Base-by-base conservation (phyloP, 805 yeast species). In the Scheffersomyces stipitis region DNA sequence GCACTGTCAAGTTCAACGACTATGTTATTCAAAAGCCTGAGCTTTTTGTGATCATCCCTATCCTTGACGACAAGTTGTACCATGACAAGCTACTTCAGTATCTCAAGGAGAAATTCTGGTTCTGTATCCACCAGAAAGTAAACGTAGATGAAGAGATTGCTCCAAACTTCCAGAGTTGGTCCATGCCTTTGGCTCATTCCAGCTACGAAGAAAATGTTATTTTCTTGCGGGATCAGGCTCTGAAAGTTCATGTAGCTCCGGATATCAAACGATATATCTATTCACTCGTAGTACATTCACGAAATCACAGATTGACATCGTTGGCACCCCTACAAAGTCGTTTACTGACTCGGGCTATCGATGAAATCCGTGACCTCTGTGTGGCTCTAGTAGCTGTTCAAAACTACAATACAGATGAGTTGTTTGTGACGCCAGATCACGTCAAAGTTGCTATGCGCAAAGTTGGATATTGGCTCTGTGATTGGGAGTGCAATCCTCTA, bases 381-480 rank as follows among this genome's bases (percentile, higher is more conserved):
- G 48, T 45, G 30, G 54, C 62, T 3, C 40, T 64, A 28, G 64
- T 59, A 17, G 46, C 48, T 9, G 16, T 18, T 30, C 24, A 18
- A 24, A 28, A 18, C 16, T 33, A 32, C 16, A 36, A 31, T 8
- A 35, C 44, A 28, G 28, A 33, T 18, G 28, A 36, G 31, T 6
- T 28, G 10, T 68, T 44, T 39, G 63, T 64, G 5, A 67, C 73
- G 3, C 72, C 73, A 0, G 70, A 63, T 28, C 47, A 44, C 26
- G 60, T 58, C 28, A 67, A 67, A 42, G 48, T 63, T n/a, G 68
- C 72, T 4, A 52, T 56, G 43, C 48, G 69, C 18, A 63, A 63
- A 40, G 46, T 69, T 5, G 70, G 63, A 16, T 68, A 66, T 53
- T 69, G 75, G 75, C 49, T 66, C 13, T 66, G 69, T 8, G 67